Percentiles rank a stretch among this genome's conserved stretches.
Conservation (phyloP, 257 asterid species). For the Capsicum baccatum region DNA sequence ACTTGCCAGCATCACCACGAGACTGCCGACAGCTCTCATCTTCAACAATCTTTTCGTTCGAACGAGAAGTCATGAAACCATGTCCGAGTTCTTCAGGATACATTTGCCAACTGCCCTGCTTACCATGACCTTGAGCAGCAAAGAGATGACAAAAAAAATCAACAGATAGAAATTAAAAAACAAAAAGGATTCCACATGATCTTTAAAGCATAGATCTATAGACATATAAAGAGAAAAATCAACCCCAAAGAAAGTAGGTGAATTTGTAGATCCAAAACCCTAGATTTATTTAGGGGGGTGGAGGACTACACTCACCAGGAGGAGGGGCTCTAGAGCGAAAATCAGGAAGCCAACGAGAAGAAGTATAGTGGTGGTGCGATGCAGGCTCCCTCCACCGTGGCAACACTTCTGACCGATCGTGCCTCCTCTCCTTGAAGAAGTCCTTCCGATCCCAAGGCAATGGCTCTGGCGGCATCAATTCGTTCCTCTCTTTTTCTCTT, state of each 20-base stretch:
- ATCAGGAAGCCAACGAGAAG: slow-evolving; percentile 70
- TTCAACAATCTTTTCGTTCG: slow-evolving; percentile 66
- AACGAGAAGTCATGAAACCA: slow-evolving; percentile 70
- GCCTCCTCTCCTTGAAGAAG: slow-evolving; percentile 70
- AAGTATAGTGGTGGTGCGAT: slow-evolving; percentile 49
- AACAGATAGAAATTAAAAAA: neutral
- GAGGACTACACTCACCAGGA: slow-evolving; percentile 58
- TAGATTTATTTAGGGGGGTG: neutral
- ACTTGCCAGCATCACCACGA: slow-evolving; percentile 67
- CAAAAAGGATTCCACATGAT: neutral
- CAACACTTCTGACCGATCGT: slow-evolving; percentile 74
- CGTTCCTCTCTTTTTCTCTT: slow-evolving; percentile 40
- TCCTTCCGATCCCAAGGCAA: slow-evolving; percentile 97
- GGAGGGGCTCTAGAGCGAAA: slow-evolving; percentile 57
- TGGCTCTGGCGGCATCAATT: slow-evolving; percentile 95
- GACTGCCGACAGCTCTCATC: slow-evolving; percentile 69
- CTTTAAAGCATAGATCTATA: slow-evolving; percentile 40
- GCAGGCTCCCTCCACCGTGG: slow-evolving; percentile 78
- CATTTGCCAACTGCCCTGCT: slow-evolving; percentile 91
- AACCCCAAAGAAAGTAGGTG: neutral
- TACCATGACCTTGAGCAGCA: slow-evolving; percentile 90
- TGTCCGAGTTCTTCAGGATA: slow-evolving; percentile 72
- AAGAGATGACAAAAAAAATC: slow-evolving; percentile 44
- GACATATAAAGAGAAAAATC: slow-evolving; percentile 13
- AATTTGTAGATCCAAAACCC: slow-evolving; percentile 12